phyloP scores from a whole-genome alignment of 306 rosid genomes.

The Lupinus albus region DNA sequence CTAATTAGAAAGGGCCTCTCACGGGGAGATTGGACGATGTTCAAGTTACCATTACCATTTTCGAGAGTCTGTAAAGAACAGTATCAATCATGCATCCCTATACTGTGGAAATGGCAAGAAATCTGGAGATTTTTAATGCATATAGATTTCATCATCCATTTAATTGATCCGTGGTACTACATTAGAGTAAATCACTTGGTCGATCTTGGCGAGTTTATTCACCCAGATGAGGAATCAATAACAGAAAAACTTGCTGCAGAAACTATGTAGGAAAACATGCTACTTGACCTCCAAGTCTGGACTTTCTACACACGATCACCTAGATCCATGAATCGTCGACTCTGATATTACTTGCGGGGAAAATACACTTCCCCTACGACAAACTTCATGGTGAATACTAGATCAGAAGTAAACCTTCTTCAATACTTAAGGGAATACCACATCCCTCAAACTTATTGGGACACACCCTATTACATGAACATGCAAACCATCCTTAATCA shows the following conservation, averaged over 20 bases:
- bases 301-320: too few relatives aligned
- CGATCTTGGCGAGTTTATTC: constrained; percentile 14
- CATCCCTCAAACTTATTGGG: not conserved
- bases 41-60: constrained; percentile 52
- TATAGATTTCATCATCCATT: constrained; percentile 38
- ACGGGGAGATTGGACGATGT: constrained; percentile 57
- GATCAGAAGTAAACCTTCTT: too few relatives aligned
- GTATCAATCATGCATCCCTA: constrained; percentile 50
- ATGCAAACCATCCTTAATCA: not conserved
- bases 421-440: not conserved
- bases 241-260: constrained; percentile 3
- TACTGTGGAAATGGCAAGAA: constrained; percentile 53
- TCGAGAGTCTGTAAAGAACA: constrained; percentile 65
- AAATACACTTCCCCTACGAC: too few relatives aligned
- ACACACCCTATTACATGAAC: not conserved
- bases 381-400: too few relatives aligned
- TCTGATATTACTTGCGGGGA: too few relatives aligned
- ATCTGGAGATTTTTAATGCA: constrained; percentile 50
- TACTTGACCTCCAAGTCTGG: too few relatives aligned
- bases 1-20: constrained; percentile 61
- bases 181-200: constrained; percentile 32
- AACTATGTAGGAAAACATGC: not conserved
- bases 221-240: constrained; percentile 28
- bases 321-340: too few relatives aligned
- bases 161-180: constrained; percentile 26